Conservation (phyloP, 2,329 filamentous ascomycete genomes). For the Diplodia seriata region DNA sequence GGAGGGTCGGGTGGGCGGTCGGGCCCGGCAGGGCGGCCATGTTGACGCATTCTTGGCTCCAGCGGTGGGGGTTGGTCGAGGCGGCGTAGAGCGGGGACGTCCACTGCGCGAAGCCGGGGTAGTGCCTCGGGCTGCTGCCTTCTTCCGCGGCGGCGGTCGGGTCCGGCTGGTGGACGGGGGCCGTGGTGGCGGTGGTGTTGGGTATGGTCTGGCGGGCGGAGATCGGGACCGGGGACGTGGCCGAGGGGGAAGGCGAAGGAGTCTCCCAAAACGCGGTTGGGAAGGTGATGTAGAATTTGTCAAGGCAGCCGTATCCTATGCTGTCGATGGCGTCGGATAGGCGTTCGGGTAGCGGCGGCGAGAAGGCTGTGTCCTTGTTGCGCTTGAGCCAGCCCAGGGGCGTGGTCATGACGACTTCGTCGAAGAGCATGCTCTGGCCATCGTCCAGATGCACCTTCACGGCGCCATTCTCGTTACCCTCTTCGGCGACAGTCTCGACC, state of each 20-base stretch:
- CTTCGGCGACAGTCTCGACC: constrained; percentile 41
- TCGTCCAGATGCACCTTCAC: constrained; percentile 57
- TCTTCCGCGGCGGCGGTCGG: constrained; percentile 39
- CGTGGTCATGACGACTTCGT: constrained; percentile 71
- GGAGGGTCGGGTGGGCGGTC: constrained; percentile 76
- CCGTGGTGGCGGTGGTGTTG: constrained; percentile 49
- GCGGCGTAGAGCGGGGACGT: constrained; percentile 72
- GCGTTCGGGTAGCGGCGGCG: constrained; percentile 61
- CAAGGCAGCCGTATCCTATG: constrained; percentile 73
- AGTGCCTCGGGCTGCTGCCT: constrained; percentile 36
- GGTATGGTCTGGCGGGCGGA: constrained; percentile 38
- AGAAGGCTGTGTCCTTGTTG: constrained; percentile 61
- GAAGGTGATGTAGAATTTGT: constrained; percentile 72
- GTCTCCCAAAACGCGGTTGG: constrained; percentile 75
- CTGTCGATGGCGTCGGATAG: constrained; percentile 67
- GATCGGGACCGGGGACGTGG: constrained; percentile 18
- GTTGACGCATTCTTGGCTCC: constrained; percentile 80
- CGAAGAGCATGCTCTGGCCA: constrained; percentile 61
- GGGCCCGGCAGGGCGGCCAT: constrained; percentile 66
- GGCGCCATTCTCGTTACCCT: constrained; percentile 23
- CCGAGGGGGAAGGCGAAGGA: background rate
- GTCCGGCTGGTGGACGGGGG: constrained; percentile 46
- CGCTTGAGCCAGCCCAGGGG: constrained; percentile 74
- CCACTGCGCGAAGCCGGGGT: constrained; percentile 77
- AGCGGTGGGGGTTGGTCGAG: constrained; percentile 66